Evolutionary conservation across 495 filamentous ascomycete genomes (phyloP).

Genomic region (Aspergillus sparsus): DNA sequence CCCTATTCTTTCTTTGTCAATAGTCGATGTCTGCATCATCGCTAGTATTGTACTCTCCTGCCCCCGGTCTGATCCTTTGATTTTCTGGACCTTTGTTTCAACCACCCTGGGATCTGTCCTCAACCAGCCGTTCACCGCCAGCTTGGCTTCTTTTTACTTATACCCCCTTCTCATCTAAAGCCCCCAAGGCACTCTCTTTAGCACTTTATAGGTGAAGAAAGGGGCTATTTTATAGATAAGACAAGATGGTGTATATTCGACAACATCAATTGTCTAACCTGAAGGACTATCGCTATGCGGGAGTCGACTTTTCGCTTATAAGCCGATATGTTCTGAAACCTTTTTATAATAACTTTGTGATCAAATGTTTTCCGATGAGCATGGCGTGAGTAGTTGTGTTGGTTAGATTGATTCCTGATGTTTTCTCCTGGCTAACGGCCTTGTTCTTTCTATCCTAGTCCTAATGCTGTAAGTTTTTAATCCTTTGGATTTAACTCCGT

Average conservation of each 20-base stretch:
- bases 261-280: slow-evolving; percentile 86
- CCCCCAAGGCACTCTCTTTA: neutral
- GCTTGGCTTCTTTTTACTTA: slow-evolving; percentile 5
- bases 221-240: neutral
- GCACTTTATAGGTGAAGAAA: slow-evolving; percentile 4
- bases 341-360: slow-evolving; percentile 93
- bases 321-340: slow-evolving; percentile 94
- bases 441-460: slow-evolving; percentile 38
- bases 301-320: slow-evolving; percentile 82
- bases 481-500: neutral
- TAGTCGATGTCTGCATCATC: neutral
- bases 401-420: slow-evolving; percentile 11
- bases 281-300: slow-evolving; percentile 87
- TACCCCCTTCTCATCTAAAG: neutral
- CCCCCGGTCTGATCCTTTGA: slow-evolving; percentile 2
- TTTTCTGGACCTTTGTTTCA: slow-evolving; percentile 8
- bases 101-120: neutral
- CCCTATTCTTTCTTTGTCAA: slow-evolving; percentile 4
- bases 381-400: slow-evolving; percentile 74
- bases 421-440: slow-evolving; percentile 29
- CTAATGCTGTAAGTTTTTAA: slow-evolving; percentile 58
- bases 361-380: slow-evolving; percentile 88
- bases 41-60: slow-evolving; percentile 1
- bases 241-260: slow-evolving; percentile 81
- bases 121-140: neutral